Percentiles rank a stretch among this genome's conserved stretches.
Conservation (phyloP, 1,284 basidiomycete species). For the Leccinum angustisporum region DNA sequence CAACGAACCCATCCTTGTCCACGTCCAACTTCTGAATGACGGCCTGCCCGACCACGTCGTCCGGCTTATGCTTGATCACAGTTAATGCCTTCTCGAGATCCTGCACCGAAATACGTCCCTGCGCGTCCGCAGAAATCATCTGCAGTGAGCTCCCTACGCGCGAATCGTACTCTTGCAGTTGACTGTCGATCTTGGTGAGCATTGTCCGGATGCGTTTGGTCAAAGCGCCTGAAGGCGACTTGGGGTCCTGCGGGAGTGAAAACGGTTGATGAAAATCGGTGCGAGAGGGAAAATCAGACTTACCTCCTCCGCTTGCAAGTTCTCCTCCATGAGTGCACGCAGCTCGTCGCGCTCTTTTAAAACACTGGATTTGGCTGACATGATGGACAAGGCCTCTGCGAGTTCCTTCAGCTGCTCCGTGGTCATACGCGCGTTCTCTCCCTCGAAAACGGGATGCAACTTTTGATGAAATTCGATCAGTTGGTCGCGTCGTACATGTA, state of each 20-base stretch:
- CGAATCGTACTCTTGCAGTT: constrained; percentile 90
- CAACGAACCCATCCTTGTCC: constrained; percentile 94
- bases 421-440: constrained; percentile 90
- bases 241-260: constrained; percentile 58
- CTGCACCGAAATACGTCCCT: constrained; percentile 88
- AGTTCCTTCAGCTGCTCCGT: constrained; percentile 95
- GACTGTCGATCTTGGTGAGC: constrained; percentile 94
- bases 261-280: constrained; percentile 5
- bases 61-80: constrained; percentile 92
- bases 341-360: constrained; percentile 95
- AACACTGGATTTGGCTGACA: constrained; percentile 95
- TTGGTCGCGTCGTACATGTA: not conserved
- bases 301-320: constrained; percentile 84
- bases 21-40: constrained; percentile 94
- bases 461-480: constrained; percentile 15
- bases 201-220: constrained; percentile 94
- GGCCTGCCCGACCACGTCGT: constrained; percentile 86
- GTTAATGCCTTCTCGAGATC: constrained; percentile 90
- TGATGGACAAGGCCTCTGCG: constrained; percentile 86
- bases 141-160: constrained; percentile 91
- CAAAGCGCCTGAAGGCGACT: constrained; percentile 76
- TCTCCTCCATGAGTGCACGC: constrained; percentile 88
- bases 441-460: constrained; percentile 50
- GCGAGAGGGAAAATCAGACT: constrained; percentile 5
- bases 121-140: constrained; percentile 89